Conservation (phyloP, 768 basidiomycete species). For the Jaapia argillacea region DNA sequence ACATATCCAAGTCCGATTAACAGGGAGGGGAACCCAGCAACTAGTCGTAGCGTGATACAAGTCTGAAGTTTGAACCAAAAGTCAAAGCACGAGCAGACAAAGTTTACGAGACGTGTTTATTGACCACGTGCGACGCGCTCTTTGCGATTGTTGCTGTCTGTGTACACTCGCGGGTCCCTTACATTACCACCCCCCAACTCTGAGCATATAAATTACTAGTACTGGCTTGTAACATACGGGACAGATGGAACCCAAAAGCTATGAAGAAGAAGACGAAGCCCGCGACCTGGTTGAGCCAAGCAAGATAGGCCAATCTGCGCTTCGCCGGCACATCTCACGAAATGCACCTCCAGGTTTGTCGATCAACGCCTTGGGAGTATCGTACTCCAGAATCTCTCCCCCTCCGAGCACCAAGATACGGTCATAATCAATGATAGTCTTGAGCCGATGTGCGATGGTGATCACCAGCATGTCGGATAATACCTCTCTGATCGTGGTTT, state of each 20-base stretch:
- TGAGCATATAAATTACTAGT: too few species aligned
- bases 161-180: too few species aligned
- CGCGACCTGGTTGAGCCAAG: too few species aligned
- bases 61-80: not conserved
- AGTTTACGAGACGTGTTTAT: not conserved
- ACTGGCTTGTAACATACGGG: too few species aligned
- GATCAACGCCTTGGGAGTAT: slow-evolving; percentile 49
- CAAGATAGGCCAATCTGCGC: slow-evolving; percentile 18
- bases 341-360: slow-evolving; percentile 46
- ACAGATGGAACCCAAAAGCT: too few species aligned
- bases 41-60: not conserved
- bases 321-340: slow-evolving; percentile 56
- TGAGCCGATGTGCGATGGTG: slow-evolving; percentile 75
- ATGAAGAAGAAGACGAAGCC: too few species aligned
- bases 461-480: slow-evolving; percentile 64
- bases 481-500: slow-evolving; percentile 64
- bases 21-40: not conserved
- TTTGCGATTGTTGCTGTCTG: too few species aligned
- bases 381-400: slow-evolving; percentile 71
- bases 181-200: too few species aligned
- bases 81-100: not conserved
- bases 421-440: slow-evolving; percentile 71
- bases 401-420: slow-evolving; percentile 64
- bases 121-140: too few species aligned
- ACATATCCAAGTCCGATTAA: not conserved